Evolutionary conservation across 163 green algal species (phyloP).

Genomic region (Chlamydomonas reinhardtii): DNA sequence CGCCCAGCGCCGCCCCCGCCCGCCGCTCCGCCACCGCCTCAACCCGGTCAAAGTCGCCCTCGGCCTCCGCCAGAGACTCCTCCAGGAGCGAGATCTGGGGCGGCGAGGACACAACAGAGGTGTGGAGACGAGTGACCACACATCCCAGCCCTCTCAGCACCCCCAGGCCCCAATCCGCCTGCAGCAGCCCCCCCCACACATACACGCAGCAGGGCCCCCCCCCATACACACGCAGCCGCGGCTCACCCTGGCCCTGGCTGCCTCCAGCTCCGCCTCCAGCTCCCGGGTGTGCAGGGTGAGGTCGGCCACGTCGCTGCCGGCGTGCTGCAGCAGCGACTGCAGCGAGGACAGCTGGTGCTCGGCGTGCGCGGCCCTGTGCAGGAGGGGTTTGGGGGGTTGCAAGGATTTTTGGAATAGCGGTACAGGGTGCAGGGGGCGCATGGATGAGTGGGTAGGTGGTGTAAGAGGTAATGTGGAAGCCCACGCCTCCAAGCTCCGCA

Average conservation of each 20-base stretch:
- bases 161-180: too few relatives aligned
- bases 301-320: slow-evolving; percentile 5
- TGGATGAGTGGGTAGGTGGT: neutral
- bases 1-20: neutral
- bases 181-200: neutral
- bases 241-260: neutral
- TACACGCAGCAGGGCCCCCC: too few relatives aligned
- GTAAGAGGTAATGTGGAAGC: too few relatives aligned
- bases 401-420: neutral
- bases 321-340: slow-evolving; percentile 8
- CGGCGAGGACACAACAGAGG: neutral
- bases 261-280: slow-evolving; percentile 40
- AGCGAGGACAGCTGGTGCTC: slow-evolving; percentile 27
- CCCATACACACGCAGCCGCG: too few relatives aligned
- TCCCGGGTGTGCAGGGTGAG: slow-evolving; percentile 15
- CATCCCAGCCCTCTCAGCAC: too few relatives aligned
- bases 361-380: neutral
- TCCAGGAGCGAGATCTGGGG: slow-evolving; percentile 28
- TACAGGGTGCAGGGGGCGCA: too few relatives aligned
- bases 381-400: neutral
- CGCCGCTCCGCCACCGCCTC: slow-evolving; percentile 1
- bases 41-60: slow-evolving; percentile 26
- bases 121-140: too few relatives aligned
- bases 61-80: slow-evolving; percentile 29
- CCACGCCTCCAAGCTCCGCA: too few relatives aligned